A percentile compares a stretch with the other conserved stretches of the same genome.
Conservation (phyloP, 108 stramenopile genomes). For the Aurantiochytrium sp. region DNA sequence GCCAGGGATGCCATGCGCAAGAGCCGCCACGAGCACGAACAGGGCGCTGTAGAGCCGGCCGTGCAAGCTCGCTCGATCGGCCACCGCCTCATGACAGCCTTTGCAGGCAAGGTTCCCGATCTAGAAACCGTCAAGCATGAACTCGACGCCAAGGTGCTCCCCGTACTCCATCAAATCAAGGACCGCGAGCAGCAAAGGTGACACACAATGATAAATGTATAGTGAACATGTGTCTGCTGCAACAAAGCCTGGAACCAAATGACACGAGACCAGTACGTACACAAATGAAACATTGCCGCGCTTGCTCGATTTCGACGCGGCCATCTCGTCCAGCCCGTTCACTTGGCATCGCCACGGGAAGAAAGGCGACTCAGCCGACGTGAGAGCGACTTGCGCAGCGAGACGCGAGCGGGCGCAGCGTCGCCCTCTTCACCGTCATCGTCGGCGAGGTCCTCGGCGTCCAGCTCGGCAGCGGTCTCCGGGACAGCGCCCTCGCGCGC, state of each 20-base stretch:
- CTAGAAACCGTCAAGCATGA: background rate
- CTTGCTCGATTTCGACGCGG: too few species aligned
- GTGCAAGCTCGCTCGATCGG: background rate
- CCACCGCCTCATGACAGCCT: background rate
- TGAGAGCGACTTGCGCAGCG: background rate
- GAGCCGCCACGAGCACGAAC: background rate
- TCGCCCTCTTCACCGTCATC: background rate
- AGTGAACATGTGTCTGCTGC: background rate
- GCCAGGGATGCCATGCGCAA: background rate
- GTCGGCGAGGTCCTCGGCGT: background rate
- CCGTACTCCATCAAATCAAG: background rate
- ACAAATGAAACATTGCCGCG: too few species aligned
- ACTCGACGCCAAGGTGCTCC: background rate
- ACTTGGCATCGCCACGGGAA: too few species aligned
- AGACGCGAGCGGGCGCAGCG: background rate
- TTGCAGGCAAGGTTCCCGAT: background rate
- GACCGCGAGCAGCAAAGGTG: background rate
- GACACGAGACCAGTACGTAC: too few species aligned
- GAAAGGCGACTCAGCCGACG: background rate
- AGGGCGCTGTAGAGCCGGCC: background rate
- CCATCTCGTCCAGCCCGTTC: too few species aligned
- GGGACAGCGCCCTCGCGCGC: too few species aligned
- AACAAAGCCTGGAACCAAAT: background rate
- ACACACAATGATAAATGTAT: background rate
- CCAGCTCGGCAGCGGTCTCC: background rate